These are phyloP conservation scores for Mucor plumbeus DNA, from an alignment of 371 early-diverging fungal species.

Conservation along the genomic window DNA sequence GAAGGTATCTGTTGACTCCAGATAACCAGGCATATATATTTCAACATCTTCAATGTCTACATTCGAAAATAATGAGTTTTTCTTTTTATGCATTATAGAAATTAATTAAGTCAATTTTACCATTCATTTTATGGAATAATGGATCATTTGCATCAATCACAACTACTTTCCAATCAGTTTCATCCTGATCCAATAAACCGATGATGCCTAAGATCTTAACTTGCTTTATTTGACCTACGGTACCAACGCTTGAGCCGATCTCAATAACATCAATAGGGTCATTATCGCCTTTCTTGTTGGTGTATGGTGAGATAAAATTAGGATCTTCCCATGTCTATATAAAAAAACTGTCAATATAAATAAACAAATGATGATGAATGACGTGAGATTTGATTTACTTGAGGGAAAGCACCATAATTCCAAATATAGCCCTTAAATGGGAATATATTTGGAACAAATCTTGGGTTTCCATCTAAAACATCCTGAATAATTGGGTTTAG, in stretches of 20 bases:
- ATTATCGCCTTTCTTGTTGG: constrained; percentile 90
- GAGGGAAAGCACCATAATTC: constrained; percentile 98
- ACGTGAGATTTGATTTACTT: constrained; percentile 25
- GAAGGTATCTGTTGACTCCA: constrained; percentile 84
- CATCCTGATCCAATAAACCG: constrained; percentile 94
- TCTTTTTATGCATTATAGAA: background rate
- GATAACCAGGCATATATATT: constrained; percentile 81
- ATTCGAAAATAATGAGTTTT: background rate
- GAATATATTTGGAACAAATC: constrained; percentile 94
- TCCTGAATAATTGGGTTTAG: constrained; percentile 98
- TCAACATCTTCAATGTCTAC: constrained; percentile 89
- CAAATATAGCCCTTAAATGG: constrained; percentile 97
- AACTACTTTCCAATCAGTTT: constrained; percentile 98
- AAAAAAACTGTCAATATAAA: no score
- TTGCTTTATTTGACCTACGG: constrained; percentile 72
- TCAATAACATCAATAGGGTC: constrained; percentile 98
- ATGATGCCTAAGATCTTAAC: constrained; percentile 95
- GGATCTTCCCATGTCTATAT: constrained; percentile 96
- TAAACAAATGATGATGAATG: no score
- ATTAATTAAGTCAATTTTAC: constrained; percentile 21
- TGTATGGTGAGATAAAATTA: constrained; percentile 73
- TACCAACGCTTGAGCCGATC: constrained; percentile 45
- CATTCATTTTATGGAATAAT: constrained; percentile 82
- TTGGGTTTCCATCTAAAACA: constrained; percentile 89
- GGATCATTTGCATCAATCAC: constrained; percentile 93